These are phyloP conservation scores for Prunus yedoensis DNA, from an alignment of 331 rosid species.

Conservation along the genomic window DNA sequence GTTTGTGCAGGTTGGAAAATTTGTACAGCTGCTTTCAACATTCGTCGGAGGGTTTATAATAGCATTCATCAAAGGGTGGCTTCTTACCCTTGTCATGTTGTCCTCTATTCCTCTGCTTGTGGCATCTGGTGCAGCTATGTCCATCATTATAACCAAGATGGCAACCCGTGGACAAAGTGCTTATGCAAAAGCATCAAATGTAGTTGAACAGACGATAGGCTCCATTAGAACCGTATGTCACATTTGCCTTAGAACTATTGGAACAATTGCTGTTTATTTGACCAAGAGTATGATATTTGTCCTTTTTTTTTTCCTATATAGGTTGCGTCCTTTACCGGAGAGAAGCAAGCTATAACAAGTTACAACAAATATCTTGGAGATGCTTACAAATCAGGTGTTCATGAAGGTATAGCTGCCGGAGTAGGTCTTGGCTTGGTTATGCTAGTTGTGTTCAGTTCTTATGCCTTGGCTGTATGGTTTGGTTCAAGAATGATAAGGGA, in stretches of 20 bases:
- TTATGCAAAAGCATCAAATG: conserved; percentile 66
- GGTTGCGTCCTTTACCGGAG: conserved; percentile 84
- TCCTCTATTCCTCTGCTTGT: conserved; percentile 53
- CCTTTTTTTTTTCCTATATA: conserved; percentile 12
- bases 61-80: conserved; percentile 51
- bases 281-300: neutral
- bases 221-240: conserved; percentile 73
- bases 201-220: conserved; percentile 82
- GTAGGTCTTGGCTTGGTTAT: conserved; percentile 51
- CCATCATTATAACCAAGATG: conserved; percentile 47
- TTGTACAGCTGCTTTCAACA: conserved; percentile 35
- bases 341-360: conserved; percentile 58
- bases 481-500: conserved; percentile 68
- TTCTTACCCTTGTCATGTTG: conserved; percentile 47
- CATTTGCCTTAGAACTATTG: neutral
- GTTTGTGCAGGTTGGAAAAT: conserved; percentile 43
- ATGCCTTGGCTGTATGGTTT: conserved; percentile 70
- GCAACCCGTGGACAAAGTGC: conserved; percentile 68
- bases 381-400: conserved; percentile 71
- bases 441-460: conserved; percentile 50
- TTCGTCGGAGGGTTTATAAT: conserved; percentile 46
- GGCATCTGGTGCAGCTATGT: conserved; percentile 50
- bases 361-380: conserved; percentile 55
- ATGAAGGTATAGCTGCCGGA: conserved; percentile 59
- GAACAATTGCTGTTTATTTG: neutral